Evolutionary conservation across 305 asterid genomes (phyloP).

Genomic region (Monarda citriodora): DNA sequence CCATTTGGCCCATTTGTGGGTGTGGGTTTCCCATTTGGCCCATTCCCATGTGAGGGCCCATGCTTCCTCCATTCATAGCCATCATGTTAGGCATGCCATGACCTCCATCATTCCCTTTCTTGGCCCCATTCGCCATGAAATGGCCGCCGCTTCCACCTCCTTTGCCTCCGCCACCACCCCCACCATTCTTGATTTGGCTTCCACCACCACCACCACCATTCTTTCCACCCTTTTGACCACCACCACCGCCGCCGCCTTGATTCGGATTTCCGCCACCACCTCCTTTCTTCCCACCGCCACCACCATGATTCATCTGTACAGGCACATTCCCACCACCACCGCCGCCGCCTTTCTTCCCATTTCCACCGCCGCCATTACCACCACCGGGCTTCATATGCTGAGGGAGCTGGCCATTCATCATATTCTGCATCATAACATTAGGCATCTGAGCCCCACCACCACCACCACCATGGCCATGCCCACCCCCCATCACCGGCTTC

Average conservation of each 20-base stretch:
- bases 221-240: conserved; percentile 24
- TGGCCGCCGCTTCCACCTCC: conserved; percentile 27
- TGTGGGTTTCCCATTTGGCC: conserved; percentile 24
- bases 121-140: conserved; percentile 47
- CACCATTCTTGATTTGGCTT: conserved; percentile 2
- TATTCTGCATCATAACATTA: conserved; percentile 34
- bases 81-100: conserved; percentile 77
- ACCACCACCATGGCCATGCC: conserved; percentile 14
- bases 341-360: conserved; percentile 18
- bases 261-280: conserved; percentile 22
- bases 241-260: conserved; percentile 26
- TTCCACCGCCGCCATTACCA: conserved; percentile 27
- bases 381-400: conserved; percentile 31
- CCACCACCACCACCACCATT: conserved; percentile 20
- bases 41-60: conserved; percentile 49
- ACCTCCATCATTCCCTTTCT: conserved; percentile 59
- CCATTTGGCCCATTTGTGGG: conserved; percentile 41
- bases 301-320: conserved; percentile 19
- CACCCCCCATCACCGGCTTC: conserved; percentile 31
- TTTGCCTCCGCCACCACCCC: conserved; percentile 4
- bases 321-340: conserved; percentile 21
- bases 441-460: conserved; percentile 29
- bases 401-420: conserved; percentile 32
- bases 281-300: conserved; percentile 33
- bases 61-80: conserved; percentile 38